Base-by-base conservation (phyloP, 129 eudicot genomes). In the Logfia minima region DNA sequence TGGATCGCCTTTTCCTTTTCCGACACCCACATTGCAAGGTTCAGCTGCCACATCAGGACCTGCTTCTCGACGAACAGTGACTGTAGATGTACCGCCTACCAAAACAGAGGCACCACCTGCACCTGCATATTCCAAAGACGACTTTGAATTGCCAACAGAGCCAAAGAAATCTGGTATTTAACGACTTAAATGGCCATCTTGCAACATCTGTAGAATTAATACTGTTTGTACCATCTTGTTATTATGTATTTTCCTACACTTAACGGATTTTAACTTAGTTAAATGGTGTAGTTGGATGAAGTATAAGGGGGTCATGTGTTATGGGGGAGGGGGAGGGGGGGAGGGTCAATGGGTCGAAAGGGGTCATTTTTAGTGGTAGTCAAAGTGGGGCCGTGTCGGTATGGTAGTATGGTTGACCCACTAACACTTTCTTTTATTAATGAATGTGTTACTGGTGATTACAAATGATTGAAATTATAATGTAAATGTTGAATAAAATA, bases 101-200 rank as follows among this genome's bases (percentile, higher is more conserved):
- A 75, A 87, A 28, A 86, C 84, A 23, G 96, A 87, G 81, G 69
- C 90, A n/a, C 17, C 78, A 22, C 83, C 77, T 71, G 72, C 72
- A 79, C 5, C 58, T 1, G 78, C 88, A 77, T 83, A 58, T 67
- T 86, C 82, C 43, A 75, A 91, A 79, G 86, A 80, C 7, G 85
- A 85, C 29, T 22, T 53, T 17, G 89, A 89, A 73, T n/a, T 67
- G 28, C 68, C 77, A 80, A 66, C 83, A 72, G 89, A 84, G 81
- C 87, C 97, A 41, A 91, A 87, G 81, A 86, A 86, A 78, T 83
- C 79, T 74, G 97, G 99, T 93, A 87, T 21, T 72, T 43, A 66
- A 26, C 72, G 63, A 58, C 4, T 21, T 6, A 1, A 3, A 77
- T 37, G 5, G 34, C 34, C 23, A 58, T 48, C 45, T 61, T 26